Base-by-base conservation (phyloP, 2,329 filamentous ascomycete species). In the Paecilomyces sp. region DNA sequence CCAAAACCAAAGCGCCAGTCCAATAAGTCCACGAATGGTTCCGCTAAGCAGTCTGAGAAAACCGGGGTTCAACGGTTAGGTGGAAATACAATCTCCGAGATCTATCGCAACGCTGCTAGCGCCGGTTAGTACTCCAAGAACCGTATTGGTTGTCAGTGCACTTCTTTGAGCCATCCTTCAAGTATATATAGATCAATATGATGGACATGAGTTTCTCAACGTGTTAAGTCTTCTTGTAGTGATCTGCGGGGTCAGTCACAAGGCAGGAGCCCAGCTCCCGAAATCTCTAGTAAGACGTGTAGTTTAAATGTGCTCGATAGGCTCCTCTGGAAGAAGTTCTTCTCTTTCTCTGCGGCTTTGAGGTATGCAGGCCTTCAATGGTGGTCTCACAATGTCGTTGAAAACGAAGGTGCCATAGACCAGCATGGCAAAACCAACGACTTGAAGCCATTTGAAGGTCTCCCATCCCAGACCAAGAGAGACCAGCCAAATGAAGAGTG, bases 371-470 rank as follows among this genome's bases (percentile, higher is more conserved):
- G 83, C 84, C 72, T 85, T 85, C 61, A 95, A 78, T 0, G 94
- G 94, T 24, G 92, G 91, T 61, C 86, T 81, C n/a, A 97, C 84
- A 60, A 99, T 85, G 63, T 95, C 92, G 75, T 97, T 97, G 81
- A 97, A 97, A 51, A 97, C 74, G 76, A 96, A 97, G 1, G 93
- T 99, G 65, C 94, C 95, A 72, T 97, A 99, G 13, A 99, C 94
- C 36, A 99, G 83, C 65, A 97, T 78, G 1, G 79, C 89, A 67
- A 99, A 99, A 1, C 94, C 94, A 2, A 85, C 74, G 13, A 99
- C 91, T 77, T 99, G 94, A 6, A 99, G 84, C 89, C 91, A 95
- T 78, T 97, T 97, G 84, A 99, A 97, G 0, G 86, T 88, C 78
- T 99, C 94, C 94, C 94, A 99, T 62, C 92, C 92, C 1, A 99